These are phyloP conservation scores for Tylopilus sp. DNA, from an alignment of 768 basidiomycete genomes.

Conservation along the genomic window DNA sequence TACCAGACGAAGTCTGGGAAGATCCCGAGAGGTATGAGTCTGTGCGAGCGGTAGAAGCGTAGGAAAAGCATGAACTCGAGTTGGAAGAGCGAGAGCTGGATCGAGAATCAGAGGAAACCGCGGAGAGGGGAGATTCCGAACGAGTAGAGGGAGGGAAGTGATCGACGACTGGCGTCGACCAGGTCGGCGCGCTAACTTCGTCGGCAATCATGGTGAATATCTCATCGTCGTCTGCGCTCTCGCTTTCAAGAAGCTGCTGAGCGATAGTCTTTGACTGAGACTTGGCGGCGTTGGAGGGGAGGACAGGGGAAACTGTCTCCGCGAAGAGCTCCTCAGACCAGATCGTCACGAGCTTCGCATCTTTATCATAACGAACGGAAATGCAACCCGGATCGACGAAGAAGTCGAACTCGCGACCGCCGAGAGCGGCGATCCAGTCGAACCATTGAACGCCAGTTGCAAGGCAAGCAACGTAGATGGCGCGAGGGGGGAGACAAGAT, in stretches of 20 bases:
- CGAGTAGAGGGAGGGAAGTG: conserved; percentile 53
- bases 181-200: conserved; percentile 64
- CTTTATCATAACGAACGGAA: conserved; percentile 55
- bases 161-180: conserved; percentile 62
- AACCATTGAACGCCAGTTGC: conserved; percentile 74
- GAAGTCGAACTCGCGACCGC: conserved; percentile 70
- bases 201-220: conserved; percentile 73
- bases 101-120: conserved; percentile 49
- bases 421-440: conserved; percentile 72
- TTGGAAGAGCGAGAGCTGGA: conserved; percentile 63
- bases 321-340: conserved; percentile 59
- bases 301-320: conserved; percentile 18
- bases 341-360: conserved; percentile 51
- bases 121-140: conserved; percentile 58
- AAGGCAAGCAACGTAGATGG: conserved; percentile 68
- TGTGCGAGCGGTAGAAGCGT: conserved; percentile 54
- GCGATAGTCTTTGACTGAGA: conserved; percentile 58
- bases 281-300: conserved; percentile 18
- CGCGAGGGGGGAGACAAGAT: conserved; percentile 61
- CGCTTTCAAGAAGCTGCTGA: conserved; percentile 70
- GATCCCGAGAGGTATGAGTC: conserved; percentile 44
- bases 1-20: conserved; percentile 40
- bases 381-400: conserved; percentile 80
- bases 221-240: conserved; percentile 67
- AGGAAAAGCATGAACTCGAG: conserved; percentile 72